Evolutionary conservation across 2,329 filamentous ascomycete species (phyloP), one percentile per base, ranked within the genome.

Genomic region (Madurella mycetomatis): DNA sequence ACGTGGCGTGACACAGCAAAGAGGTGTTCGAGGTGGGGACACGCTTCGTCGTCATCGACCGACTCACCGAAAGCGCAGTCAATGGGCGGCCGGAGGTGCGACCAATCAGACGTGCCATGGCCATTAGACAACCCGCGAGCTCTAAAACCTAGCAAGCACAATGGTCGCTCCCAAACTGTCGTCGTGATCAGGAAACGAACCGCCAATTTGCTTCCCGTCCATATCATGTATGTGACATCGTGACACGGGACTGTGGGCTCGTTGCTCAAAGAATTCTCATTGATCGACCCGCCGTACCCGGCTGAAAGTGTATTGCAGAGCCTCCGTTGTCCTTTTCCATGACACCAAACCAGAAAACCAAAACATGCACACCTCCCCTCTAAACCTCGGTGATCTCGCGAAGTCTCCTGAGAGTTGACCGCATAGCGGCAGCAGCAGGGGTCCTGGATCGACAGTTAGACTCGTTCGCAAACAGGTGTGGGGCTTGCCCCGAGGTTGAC

Each of bases 371-470:
- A 49, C 60, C 64, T 60, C 63, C 65, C 70, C 69, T 74, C 81
- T 89, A 92, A 79, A 95, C 90, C 85, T 96, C 92, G 73, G 89
- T 89, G 80, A 96, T 95, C 81, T 96, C 92, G 76, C 92, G 88
- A 81, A 96, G 84, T 85, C 92, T 88, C 81, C 92, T 89, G 79
- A 96, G 91, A 70, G 92, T 96, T 69, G 92, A 96, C 78, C 92
- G 86, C 78, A 92, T 95, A 70, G 92, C 90, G 70, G 90, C 91
- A 65, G 92, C 92, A 70, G 92, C 92, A 65, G 92, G 89, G 69
- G 92, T 96, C 66, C 90, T 95, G 68, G 67, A 32, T 44, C 1
- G 1, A 17, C 9, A 3, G 58, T 61, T 48, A 60, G 56, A 18
- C 13, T 54, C 5, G 5, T 16, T 15, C n/a, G 37, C 16, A 13